A percentile compares a stretch with the other conserved stretches of the same genome.
Evolutionary conservation across 257 asterid species (phyloP).

Genomic region (Mitragyna speciosa): DNA sequence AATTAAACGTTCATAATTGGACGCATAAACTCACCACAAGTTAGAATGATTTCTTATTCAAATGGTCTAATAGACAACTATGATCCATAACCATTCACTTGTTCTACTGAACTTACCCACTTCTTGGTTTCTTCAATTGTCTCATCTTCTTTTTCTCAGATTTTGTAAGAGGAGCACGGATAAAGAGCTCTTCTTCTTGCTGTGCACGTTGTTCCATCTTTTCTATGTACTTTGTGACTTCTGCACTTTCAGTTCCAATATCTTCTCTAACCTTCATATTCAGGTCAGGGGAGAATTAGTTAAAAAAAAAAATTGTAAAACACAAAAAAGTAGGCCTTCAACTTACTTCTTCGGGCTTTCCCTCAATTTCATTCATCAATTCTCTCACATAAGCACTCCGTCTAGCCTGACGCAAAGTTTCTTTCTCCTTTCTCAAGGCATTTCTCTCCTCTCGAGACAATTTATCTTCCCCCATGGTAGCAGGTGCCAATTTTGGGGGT

Average conservation of each 20-base stretch:
- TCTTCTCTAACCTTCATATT: slow-evolving; percentile 63
- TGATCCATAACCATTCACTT: neutral
- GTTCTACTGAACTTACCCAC: slow-evolving; percentile 49
- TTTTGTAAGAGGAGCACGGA: slow-evolving; percentile 81
- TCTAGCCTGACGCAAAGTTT: slow-evolving; percentile 42
- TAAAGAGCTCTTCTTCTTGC: slow-evolving; percentile 73
- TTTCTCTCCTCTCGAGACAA: slow-evolving; percentile 64
- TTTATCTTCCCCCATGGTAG: slow-evolving; percentile 64
- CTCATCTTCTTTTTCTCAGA: slow-evolving; percentile 67
- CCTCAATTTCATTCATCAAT: slow-evolving; percentile 68
- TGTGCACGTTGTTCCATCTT: slow-evolving; percentile 71
- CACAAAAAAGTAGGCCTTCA: slow-evolving; percentile 1
- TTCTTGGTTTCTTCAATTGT: slow-evolving; percentile 67
- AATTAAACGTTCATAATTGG: slow-evolving; percentile 10
- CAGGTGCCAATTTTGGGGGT: slow-evolving; percentile 73
- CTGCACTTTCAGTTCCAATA: slow-evolving; percentile 65
- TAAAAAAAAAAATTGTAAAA: slow-evolving; percentile 9
- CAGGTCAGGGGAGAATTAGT: slow-evolving; percentile 18
- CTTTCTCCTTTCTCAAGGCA: slow-evolving; percentile 61
- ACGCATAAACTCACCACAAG: too few species aligned
- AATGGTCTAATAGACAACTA: slow-evolving; percentile 10
- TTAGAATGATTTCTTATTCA: neutral
- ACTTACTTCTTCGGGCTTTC: slow-evolving; percentile 86
- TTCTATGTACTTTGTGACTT: slow-evolving; percentile 48
- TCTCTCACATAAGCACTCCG: slow-evolving; percentile 60